Evolutionary conservation across 2,329 filamentous ascomycete genomes (phyloP).

Genomic region (Magnaporthiopsis incrustans): DNA sequence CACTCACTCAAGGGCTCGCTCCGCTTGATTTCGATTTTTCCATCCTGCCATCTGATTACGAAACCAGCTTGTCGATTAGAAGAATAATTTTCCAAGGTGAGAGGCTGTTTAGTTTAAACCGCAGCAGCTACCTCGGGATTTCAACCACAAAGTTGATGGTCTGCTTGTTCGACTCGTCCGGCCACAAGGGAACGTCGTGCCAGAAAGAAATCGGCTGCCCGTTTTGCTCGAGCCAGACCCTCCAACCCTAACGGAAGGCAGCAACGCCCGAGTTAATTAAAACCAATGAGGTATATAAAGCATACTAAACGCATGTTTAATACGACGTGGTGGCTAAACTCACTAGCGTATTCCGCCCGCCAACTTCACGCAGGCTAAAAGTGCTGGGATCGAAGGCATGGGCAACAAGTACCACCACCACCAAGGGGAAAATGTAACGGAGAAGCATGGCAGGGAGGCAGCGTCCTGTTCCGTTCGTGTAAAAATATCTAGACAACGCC

Average conservation of each 20-base stretch:
- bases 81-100: background rate
- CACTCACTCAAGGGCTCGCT: background rate
- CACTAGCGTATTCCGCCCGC: too few species aligned
- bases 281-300: too few species aligned
- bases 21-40: background rate
- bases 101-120: slow-evolving; percentile 6
- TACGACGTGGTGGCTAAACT: too few species aligned
- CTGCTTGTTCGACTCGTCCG: slow-evolving; percentile 23
- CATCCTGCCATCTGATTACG: background rate
- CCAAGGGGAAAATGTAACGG: too few species aligned
- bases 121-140: slow-evolving; percentile 32
- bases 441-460: too few species aligned
- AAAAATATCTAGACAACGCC: too few species aligned
- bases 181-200: slow-evolving; percentile 33
- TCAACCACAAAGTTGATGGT: slow-evolving; percentile 32
- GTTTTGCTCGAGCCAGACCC: slow-evolving; percentile 30
- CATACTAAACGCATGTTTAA: too few species aligned
- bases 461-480: too few species aligned
- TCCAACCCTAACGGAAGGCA: slow-evolving; percentile 23
- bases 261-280: too few species aligned
- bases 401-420: too few species aligned
- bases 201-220: slow-evolving; percentile 32
- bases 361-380: too few species aligned
- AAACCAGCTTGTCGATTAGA: background rate
- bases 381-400: too few species aligned